Evolutionary conservation across 441 rosid genomes (phyloP).

Genomic region (Pelargonium myrrhifolium): DNA sequence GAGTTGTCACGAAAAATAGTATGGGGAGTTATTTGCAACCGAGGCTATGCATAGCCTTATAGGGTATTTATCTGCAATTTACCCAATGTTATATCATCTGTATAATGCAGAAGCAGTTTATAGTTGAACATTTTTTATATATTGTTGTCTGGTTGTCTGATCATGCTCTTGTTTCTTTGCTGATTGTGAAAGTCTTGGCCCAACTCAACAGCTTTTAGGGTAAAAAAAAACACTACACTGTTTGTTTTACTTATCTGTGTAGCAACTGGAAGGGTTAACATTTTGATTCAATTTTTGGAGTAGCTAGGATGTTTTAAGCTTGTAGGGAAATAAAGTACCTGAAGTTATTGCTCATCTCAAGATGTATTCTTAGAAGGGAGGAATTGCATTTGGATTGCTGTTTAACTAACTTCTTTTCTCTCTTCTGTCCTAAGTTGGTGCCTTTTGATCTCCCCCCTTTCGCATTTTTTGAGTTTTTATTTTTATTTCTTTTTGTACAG

Average conservation of each 20-base stretch:
- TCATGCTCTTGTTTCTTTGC: background rate
- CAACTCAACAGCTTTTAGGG: background rate
- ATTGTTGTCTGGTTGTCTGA: background rate
- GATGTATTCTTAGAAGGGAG: background rate
- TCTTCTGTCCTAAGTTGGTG: background rate
- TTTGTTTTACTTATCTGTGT: slow-evolving; percentile 1
- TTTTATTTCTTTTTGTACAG: background rate
- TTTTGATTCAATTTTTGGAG: background rate
- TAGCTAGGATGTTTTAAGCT: background rate
- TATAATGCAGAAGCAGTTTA: background rate
- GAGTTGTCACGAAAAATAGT: no score
- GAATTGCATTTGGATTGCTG: background rate
- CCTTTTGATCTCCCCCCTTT: background rate
- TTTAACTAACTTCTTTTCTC: background rate
- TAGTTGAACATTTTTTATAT: background rate
- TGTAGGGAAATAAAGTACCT: no score
- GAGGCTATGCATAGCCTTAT: no score
- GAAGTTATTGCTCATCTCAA: no score
- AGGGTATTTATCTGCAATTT: no score
- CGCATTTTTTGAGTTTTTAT: no score
- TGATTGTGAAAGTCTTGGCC: background rate
- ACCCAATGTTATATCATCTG: background rate
- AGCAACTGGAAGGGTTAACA: background rate
- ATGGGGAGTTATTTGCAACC: no score
- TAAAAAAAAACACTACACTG: no score